Evolutionary conservation across 2,329 filamentous ascomycete species (phyloP).

Genomic region (Ceratocystis smalleyi): DNA sequence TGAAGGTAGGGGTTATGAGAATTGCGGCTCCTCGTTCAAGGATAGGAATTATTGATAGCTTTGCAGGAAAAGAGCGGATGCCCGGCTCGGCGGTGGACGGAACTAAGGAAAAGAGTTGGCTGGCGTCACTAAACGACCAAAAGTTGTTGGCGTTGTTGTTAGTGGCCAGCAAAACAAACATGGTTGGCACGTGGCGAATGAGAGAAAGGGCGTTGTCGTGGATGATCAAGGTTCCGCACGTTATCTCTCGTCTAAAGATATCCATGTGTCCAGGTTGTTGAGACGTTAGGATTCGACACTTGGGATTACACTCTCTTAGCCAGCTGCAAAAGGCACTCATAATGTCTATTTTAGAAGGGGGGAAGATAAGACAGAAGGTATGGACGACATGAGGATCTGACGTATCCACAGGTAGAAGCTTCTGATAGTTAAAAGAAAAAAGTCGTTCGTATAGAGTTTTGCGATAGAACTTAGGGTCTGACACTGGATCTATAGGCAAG

Average conservation of each 20-base stretch:
- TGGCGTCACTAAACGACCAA: constrained; percentile 28
- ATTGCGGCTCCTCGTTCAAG: constrained; percentile 24
- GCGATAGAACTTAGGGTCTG: not conserved
- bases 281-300: constrained; percentile 30
- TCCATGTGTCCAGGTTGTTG: constrained; percentile 32
- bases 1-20: constrained; percentile 30
- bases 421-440: constrained; percentile 24
- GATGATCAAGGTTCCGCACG: constrained; percentile 27
- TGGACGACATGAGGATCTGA: constrained; percentile 19
- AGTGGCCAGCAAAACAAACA: constrained; percentile 24
- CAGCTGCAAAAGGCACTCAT: constrained; percentile 30
- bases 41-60: constrained; percentile 22
- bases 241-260: constrained; percentile 25
- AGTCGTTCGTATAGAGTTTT: constrained; percentile 23
- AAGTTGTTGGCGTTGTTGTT: constrained; percentile 23
- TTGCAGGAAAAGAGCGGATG: constrained; percentile 3
- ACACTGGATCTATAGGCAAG: not conserved
- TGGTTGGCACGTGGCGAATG: constrained; percentile 27
- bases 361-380: constrained; percentile 37
- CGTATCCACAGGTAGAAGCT: constrained; percentile 20
- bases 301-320: constrained; percentile 28
- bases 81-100: constrained; percentile 13
- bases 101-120: constrained; percentile 18
- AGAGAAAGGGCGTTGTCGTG: constrained; percentile 29
- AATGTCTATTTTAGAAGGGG: constrained; percentile 24